Evolutionary conservation across 331 rosid genomes (phyloP), one percentile per base, ranked within the genome.

Genomic region (Erythrophleum ivorense): DNA sequence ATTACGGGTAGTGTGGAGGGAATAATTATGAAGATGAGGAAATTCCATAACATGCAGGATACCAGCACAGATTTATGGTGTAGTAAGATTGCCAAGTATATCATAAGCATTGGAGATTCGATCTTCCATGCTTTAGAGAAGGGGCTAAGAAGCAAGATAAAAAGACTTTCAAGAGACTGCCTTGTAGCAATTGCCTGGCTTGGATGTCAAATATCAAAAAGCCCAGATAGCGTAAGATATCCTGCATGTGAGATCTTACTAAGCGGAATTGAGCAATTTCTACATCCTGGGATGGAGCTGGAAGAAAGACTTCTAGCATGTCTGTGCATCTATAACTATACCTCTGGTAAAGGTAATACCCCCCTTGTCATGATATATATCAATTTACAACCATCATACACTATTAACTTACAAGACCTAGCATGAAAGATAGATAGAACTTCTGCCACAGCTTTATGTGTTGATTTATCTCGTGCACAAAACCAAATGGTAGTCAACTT

Each of bases 281-380:
- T 91, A 72, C 95, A 88, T 83, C 95, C 97, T 31, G 97, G 97
- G 76, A 65, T 84, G 73, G 97, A 89, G 79, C 88, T 91, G 75
- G 97, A 92, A 76, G 94, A 91, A 76, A 84, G 95, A 68, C 94
- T 92, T 87, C 83, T 92, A 68, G 94, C 95, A 57, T 92, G 97
- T 76, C 87, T 91, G 50, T 91, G 95, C 86, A 85, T 91, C 84
- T 92, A 81, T 76, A 89, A 89, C 82, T 89, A 91, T 82, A 89
- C 97, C 54, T 85, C 97, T 48, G 97, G 97, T 4, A 92, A 87
- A 89, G 97, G 97, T 92, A 88, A 82, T 73, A 21, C 70, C 40
- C 38, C 71, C 40, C 29, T 67, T 77, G 77, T 59, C 77, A 3
- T 52, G 41, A 45, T 48, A 36, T 48, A 62, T 79, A 59, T 59